phyloP scores from a whole-genome alignment of 2,329 filamentous ascomycete species.

The Cercospora janseana region DNA sequence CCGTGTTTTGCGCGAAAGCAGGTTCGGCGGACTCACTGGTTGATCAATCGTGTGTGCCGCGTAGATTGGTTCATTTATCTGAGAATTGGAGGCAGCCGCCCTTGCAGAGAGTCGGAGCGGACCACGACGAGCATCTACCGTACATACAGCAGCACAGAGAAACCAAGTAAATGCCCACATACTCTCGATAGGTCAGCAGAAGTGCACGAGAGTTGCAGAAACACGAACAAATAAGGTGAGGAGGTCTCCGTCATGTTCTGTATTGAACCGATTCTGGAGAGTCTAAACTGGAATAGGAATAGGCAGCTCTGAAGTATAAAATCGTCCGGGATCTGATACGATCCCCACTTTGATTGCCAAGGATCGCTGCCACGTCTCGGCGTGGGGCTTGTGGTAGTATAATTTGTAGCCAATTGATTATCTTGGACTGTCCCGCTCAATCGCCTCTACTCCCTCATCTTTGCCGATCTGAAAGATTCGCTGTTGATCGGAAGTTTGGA shows the following conservation, averaged over 20 bases:
- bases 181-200: too few relatives aligned
- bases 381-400: conserved; percentile 1
- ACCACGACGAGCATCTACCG: too few relatives aligned
- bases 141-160: too few relatives aligned
- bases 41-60: conserved; percentile 12
- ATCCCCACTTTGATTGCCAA: not conserved
- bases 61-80: conserved; percentile 1
- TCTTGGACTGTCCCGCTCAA: not conserved
- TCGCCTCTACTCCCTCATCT: not conserved
- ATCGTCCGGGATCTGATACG: not conserved
- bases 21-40: not conserved
- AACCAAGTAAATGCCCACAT: too few relatives aligned
- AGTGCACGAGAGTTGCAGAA: too few relatives aligned
- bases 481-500: conserved; percentile 2
- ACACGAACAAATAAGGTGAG: too few relatives aligned
- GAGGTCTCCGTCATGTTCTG: too few relatives aligned
- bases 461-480: not conserved
- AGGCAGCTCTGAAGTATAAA: not conserved
- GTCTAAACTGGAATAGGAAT: not conserved
- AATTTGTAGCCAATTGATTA: not conserved
- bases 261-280: not conserved
- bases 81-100: not conserved
- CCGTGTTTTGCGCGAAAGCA: not conserved
- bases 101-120: not conserved
- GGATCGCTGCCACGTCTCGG: conserved; percentile 1